These are phyloP conservation scores for Microbotryum intermedium DNA, from an alignment of 1,284 basidiomycete genomes.

Conservation along the genomic window DNA sequence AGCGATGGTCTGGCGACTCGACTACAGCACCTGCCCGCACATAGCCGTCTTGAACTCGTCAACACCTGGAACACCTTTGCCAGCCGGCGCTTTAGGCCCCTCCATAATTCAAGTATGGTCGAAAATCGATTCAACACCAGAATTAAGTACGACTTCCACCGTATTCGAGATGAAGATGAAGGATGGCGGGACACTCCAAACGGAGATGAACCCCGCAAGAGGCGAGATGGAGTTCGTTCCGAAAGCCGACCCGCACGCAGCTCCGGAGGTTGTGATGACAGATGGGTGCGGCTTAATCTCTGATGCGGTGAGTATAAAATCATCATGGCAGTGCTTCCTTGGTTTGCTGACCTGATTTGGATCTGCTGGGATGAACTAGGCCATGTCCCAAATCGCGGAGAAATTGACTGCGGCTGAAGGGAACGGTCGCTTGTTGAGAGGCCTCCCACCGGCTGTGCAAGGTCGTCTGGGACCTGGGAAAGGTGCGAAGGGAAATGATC, in stretches of 20 bases:
- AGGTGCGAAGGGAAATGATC: constrained; percentile 19
- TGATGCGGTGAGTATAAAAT: neutral
- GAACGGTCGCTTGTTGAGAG: neutral
- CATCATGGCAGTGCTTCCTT: neutral
- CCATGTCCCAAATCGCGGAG: constrained; percentile 6
- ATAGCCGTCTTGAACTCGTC: no score
- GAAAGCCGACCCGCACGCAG: neutral
- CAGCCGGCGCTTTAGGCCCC: neutral
- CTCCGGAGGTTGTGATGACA: constrained; percentile 18
- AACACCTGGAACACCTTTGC: no score
- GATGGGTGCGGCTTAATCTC: constrained; percentile 19
- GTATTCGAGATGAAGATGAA: constrained; percentile 10
- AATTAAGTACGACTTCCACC: no score
- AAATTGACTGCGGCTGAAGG: neutral
- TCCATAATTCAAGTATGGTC: neutral
- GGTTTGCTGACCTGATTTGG: neutral
- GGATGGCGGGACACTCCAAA: neutral
- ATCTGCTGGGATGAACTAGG: neutral
- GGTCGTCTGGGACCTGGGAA: constrained; percentile 34
- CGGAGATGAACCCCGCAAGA: neutral
- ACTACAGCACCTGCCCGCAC: constrained; percentile 5
- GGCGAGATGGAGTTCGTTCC: neutral
- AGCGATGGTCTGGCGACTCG: constrained; percentile 18
- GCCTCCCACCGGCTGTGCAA: constrained; percentile 29
- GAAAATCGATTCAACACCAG: no score